Base-by-base conservation (phyloP, 108 stramenopile genomes). In the Mediolabrus comicus region DNA sequence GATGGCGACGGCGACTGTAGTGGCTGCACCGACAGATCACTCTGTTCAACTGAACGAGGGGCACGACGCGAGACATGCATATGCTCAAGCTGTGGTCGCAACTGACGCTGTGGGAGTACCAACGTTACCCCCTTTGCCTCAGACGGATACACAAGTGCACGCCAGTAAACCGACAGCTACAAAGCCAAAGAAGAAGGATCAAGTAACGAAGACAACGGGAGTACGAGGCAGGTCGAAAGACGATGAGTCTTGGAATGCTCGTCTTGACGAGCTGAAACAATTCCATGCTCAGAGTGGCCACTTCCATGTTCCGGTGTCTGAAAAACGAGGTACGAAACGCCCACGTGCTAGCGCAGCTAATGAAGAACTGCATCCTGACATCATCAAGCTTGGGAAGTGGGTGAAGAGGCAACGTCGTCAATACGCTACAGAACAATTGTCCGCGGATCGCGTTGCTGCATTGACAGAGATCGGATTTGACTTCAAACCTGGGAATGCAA, bases 361-460 rank as follows among this genome's bases (percentile, higher is more conserved):
- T 11, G 54, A 56, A 17, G 55, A 31, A 4, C 14, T 32, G 35
- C 46, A 69, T 25, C n/a, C 28, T 24, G 68, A 69, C 22, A 38
- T 28, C 1, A 3, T 53, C n/a, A 69, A 69, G 31, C 17, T 69
- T 31, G 68, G 68, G 12, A 59, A 49, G 46, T 69, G 68, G 68
- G 68, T 69, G 3, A 69, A 59, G 38, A 30, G 68, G 3, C 68
- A 69, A 55, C 28, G 68, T 2, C 33, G 56, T 24, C 54, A 60
- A n/a, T 60, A 31, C 25, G 33, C 68, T 3, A 58, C 59, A 14
- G 33, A 69, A 19, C 31, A 38, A 34, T 53, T 69, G 30, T 13
- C 30, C 5, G 0, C 59, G 6, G 68, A 69, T 51, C 58, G 68
- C 3, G 31, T 59, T 32, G 31, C 39, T 11, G 57, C 57, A 32